Evolutionary conservation across 2,329 filamentous ascomycete species (phyloP).

Genomic region (Magnaporthiopsis poae): DNA sequence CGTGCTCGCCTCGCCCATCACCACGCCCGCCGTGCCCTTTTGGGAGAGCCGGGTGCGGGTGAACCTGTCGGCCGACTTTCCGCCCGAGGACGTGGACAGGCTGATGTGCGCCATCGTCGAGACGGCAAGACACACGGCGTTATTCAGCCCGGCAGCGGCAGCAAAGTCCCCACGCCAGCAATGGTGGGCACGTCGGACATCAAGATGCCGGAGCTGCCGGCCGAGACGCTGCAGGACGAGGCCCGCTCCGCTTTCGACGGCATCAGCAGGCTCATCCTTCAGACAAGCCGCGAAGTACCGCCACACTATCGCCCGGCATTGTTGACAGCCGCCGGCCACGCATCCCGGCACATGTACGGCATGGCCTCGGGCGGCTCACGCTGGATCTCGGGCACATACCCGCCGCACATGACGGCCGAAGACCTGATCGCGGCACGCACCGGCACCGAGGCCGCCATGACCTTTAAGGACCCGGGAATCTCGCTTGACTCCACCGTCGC

Average conservation of each 20-base stretch:
- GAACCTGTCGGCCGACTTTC: conserved; percentile 13
- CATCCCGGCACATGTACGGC: conserved; percentile 9
- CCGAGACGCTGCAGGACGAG: not conserved
- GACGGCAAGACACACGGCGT: conserved; percentile 1
- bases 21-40: conserved; percentile 1
- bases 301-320: not conserved
- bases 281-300: no score
- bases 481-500: conserved; percentile 11
- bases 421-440: conserved; percentile 8
- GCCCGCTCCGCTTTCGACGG: not conserved
- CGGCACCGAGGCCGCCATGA: conserved; percentile 9
- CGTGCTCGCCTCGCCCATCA: conserved; percentile 9
- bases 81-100: conserved; percentile 8
- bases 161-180: not conserved
- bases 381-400: conserved; percentile 12
- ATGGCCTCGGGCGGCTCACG: conserved; percentile 10
- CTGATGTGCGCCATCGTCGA: conserved; percentile 9
- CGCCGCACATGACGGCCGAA: conserved; percentile 11
- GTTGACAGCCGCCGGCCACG: conserved; percentile 9
- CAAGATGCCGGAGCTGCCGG: not conserved
- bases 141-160: not conserved
- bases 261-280: not conserved
- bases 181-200: not conserved
- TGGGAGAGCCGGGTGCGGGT: conserved; percentile 14
- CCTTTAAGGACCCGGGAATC: conserved; percentile 10